These are phyloP conservation scores for Prunus salicina DNA, from an alignment of 306 rosid species.

Conservation along the genomic window DNA sequence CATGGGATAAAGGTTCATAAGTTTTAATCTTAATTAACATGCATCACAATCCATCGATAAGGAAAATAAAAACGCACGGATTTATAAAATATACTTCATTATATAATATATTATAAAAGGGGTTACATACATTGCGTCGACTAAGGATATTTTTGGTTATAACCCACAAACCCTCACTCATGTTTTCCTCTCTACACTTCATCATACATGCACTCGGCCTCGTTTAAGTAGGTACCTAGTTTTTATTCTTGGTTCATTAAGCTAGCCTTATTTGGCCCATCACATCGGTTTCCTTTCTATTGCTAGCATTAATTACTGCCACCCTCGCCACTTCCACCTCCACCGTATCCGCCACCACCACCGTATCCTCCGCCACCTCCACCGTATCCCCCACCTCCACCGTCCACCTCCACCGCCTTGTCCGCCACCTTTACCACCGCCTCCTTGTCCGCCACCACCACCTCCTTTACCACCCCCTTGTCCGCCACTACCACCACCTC, in stretches of 20 bases:
- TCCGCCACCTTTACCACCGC: neutral
- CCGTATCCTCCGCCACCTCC: neutral
- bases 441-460: neutral
- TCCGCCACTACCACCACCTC: neutral
- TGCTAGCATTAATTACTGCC: neutral
- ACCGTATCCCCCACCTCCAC: neutral
- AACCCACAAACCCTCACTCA: neutral
- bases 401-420: neutral
- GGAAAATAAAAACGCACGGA: no score
- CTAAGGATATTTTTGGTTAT: neutral
- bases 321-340: neutral
- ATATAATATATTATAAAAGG: no score
- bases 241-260: neutral
- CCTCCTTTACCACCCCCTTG: neutral
- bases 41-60: no score
- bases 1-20: neutral
- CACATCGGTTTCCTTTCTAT: neutral
- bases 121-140: neutral
- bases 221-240: neutral
- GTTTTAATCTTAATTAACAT: neutral
- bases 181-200: neutral
- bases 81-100: no score
- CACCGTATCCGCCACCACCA: neutral
- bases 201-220: neutral
- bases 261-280: neutral